These are phyloP conservation scores for Fomitopsis schrenkii DNA, from an alignment of 1,284 basidiomycete species.

Conservation along the genomic window DNA sequence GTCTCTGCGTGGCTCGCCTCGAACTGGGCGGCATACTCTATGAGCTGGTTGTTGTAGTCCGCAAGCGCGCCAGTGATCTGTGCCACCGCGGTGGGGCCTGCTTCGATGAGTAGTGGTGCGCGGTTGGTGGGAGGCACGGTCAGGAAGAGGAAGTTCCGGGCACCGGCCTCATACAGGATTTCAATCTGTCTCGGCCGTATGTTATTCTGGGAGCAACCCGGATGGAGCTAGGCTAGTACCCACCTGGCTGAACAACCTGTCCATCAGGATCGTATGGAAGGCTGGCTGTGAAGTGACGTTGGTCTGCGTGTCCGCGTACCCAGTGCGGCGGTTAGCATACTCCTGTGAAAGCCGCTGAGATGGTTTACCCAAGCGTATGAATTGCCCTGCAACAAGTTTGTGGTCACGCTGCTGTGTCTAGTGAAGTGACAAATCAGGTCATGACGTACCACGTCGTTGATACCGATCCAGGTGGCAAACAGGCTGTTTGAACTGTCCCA, in stretches of 20 bases:
- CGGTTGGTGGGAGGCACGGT: slow-evolving; percentile 64
- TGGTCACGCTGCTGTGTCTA: background rate
- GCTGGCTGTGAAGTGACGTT: slow-evolving; percentile 46
- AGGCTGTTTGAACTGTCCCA: slow-evolving; percentile 55
- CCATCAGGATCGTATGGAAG: slow-evolving; percentile 51
- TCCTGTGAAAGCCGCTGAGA: slow-evolving; percentile 1
- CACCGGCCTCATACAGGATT: slow-evolving; percentile 48
- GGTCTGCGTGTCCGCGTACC: slow-evolving; percentile 31
- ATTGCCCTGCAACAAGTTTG: slow-evolving; percentile 37
- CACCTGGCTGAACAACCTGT: slow-evolving; percentile 55
- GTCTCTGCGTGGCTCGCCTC: slow-evolving; percentile 36
- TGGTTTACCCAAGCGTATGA: slow-evolving; percentile 46
- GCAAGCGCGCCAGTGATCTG: slow-evolving; percentile 38
- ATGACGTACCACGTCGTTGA: slow-evolving; percentile 51
- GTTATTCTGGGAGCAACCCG: slow-evolving; percentile 2
- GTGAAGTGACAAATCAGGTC: background rate
- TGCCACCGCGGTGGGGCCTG: slow-evolving; percentile 37
- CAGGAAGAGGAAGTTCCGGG: slow-evolving; percentile 61
- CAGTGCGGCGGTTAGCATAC: slow-evolving; percentile 4
- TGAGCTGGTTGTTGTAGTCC: slow-evolving; percentile 50
- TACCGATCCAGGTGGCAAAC: slow-evolving; percentile 65
- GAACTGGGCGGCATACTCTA: slow-evolving; percentile 36
- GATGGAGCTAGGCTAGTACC: slow-evolving; percentile 1
- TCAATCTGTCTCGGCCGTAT: slow-evolving; percentile 38
- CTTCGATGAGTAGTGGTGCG: slow-evolving; percentile 49